These are phyloP conservation scores for Zopfochytrium polystomum DNA, from an alignment of 371 early-diverging fungal genomes.

Conservation along the genomic window DNA sequence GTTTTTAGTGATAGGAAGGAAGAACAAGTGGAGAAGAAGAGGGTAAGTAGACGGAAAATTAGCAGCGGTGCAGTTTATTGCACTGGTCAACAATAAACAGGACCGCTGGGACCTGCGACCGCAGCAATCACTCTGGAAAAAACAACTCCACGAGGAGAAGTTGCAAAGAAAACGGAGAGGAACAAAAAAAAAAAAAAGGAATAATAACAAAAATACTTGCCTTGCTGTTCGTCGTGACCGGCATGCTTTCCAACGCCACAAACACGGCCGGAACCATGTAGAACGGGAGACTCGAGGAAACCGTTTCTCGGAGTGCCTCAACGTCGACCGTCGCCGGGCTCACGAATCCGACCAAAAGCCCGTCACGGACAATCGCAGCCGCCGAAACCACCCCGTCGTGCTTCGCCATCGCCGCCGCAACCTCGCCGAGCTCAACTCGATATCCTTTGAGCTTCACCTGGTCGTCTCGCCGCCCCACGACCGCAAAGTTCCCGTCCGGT, in stretches of 20 bases:
- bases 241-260: slow-evolving; percentile 23
- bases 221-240: slow-evolving; percentile 30
- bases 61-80: too few relatives aligned
- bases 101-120: too few relatives aligned
- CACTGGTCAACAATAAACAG: too few relatives aligned
- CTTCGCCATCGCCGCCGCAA: slow-evolving; percentile 13
- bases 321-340: slow-evolving; percentile 21
- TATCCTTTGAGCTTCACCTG: too few relatives aligned
- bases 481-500: slow-evolving; percentile 35
- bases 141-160: too few relatives aligned
- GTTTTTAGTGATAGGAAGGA: too few relatives aligned
- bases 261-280: slow-evolving; percentile 31
- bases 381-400: slow-evolving; percentile 16
- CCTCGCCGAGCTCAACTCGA: slow-evolving; percentile 50
- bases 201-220: neutral
- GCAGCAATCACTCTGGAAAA: too few relatives aligned
- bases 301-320: slow-evolving; percentile 3
- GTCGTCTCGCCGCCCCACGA: too few relatives aligned
- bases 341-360: slow-evolving; percentile 20
- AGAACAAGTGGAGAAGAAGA: too few relatives aligned
- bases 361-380: slow-evolving; percentile 19
- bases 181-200: too few relatives aligned
- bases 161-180: too few relatives aligned
- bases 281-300: slow-evolving; percentile 17
- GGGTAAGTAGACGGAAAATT: too few relatives aligned